phyloP scores from a whole-genome alignment of 164 flowering plant genomes.

The Sextonia rubra region DNA sequence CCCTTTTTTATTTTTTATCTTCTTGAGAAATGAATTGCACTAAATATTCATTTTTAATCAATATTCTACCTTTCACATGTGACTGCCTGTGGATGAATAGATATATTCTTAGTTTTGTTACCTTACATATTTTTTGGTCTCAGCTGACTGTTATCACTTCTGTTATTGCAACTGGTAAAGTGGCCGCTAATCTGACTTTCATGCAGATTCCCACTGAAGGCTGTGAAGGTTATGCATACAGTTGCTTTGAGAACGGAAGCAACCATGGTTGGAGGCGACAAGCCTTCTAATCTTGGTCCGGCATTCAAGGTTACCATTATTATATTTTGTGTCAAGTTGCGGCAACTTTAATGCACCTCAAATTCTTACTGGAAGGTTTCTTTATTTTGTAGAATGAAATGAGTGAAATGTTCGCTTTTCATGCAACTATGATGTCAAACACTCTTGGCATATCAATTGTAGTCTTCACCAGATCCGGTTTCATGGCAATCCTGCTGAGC shows the following conservation, averaged over 20 bases:
- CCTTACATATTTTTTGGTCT: background rate
- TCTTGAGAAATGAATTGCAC: background rate
- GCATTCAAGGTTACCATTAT: constrained; percentile 66
- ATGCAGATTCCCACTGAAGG: constrained; percentile 89
- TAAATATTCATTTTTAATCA: background rate
- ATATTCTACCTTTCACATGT: background rate
- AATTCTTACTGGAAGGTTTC: constrained; percentile 11
- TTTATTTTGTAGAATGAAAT: constrained; percentile 68
- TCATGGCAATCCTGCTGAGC: constrained; percentile 87
- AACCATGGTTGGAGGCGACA: constrained; percentile 46
- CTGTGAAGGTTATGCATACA: constrained; percentile 93
- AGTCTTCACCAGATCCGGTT: constrained; percentile 95
- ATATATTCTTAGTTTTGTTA: background rate
- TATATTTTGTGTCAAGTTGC: background rate
- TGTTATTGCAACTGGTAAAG: background rate
- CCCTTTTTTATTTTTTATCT: background rate
- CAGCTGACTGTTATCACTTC: background rate
- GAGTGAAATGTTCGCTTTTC: constrained; percentile 99
- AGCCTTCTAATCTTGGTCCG: constrained; percentile 69
- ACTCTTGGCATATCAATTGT: constrained; percentile 91
- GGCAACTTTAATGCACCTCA: background rate
- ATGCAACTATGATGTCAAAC: constrained; percentile 98
- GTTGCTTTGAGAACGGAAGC: constrained; percentile 92
- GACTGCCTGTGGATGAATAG: background rate
- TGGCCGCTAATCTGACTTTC: background rate